Evolutionary conservation across 768 basidiomycete genomes (phyloP), one percentile per base, ranked within the genome.

Genomic region (Tulasnella sp.): DNA sequence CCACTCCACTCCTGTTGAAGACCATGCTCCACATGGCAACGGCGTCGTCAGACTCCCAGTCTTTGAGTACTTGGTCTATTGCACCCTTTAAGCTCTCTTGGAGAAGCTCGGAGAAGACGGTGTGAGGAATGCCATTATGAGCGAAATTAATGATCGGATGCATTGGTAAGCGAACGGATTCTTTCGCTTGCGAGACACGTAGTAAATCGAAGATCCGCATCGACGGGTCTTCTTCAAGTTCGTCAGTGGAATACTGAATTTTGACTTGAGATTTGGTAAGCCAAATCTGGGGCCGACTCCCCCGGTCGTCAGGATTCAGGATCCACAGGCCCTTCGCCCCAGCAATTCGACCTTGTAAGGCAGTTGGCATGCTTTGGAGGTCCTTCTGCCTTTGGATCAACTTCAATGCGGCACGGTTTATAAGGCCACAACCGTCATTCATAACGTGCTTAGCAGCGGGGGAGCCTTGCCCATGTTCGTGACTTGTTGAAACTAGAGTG

Each of bases 101-200:
- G 86, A 94, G 87, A 20, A 93, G 84, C 0, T 86, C 82, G 18
- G 86, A 86, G 37, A 95, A 85, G 0, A 88, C 83, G 0, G 85
- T 80, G 24, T 86, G 83, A 0, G 88, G 85, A 0, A 94, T 89
- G 0, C 90, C 90, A 84, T 93, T 93, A 75, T 88, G 84, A 0
- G 89, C 87, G 0, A 95, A 84, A 73, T 93, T 94, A 16, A 91
- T 82, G 3, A 94, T 88, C 0, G 88, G 89, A 69, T 94, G 92
- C 11, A 85, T 84, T 0, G 91, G 91, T 0, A 94, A 85, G 11
- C 60, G 42, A 41, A 46, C 48, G 0, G 81, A 34, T 31, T 24
- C n/a, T 31, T 81, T 81, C 7, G 48, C 34, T 34, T 77, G 73
- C 28, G 31, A 60, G 5, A 72, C 24, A 6, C 74, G 69, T 6